Evolutionary conservation across 2,329 filamentous ascomycete genomes (phyloP), one percentile per base, ranked within the genome.

Genomic region (Claviceps capensis): DNA sequence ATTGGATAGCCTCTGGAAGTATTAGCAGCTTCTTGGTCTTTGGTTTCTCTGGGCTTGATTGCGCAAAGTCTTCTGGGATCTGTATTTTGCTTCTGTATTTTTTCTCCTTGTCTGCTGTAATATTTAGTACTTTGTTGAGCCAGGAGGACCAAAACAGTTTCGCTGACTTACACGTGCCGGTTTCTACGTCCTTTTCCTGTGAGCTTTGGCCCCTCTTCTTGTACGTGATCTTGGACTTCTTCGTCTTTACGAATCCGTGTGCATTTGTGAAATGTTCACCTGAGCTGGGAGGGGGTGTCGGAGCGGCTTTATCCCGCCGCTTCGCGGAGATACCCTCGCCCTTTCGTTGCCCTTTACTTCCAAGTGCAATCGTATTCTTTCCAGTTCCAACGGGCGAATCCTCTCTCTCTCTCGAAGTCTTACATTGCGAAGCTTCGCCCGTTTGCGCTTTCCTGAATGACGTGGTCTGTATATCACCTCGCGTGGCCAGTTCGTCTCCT

Each of bases 401-500:
- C 42, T 52, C 47, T 30, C 50, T 52, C 23, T 51, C 44, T 14
- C 47, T 53, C 41, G 49, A 55, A 13, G 23, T 40, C 36, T 38
- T 30, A 17, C 41, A 53, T 41, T 49, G 52, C 34, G 41, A 19
- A 16, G 48, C 55, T 5, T 38, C 47, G 38, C 50, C 16, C 23
- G n/a, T 19, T 34, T 43, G 37, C n/a, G 52, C 26, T 19, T 46
- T 36, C 2, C 44, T 23, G 44, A 72, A 73, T 13, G 36, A 53
- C n/a, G 66, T 69, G 8, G 55, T 56, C 40, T 56, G 61, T 26
- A 73, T 72, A 49, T 62, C 55, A 16, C 58, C 65, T 4, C 58
- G 55, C n/a, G 53, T 52, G 36, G 52, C 55, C 26, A 52, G 52
- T 22, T 65, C 60, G 36, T 65, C 60, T 22, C 58, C 61, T 2